Conservation (phyloP, 2,329 filamentous ascomycete species). For the Paraconiothyrium brasiliense region DNA sequence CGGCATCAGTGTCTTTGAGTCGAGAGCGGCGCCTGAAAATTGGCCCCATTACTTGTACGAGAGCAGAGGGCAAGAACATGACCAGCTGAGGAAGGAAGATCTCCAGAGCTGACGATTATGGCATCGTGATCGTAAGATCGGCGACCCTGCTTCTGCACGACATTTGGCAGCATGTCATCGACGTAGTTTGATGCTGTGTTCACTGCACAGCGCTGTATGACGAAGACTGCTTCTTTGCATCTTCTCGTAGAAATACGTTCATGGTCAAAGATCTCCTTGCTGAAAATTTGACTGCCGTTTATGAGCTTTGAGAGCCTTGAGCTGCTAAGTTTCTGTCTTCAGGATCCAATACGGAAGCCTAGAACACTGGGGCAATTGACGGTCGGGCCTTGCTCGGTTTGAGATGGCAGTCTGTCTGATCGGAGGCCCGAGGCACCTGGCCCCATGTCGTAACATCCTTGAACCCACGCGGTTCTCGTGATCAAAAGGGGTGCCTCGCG, state of each 20-base stretch:
- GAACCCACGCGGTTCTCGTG: not conserved
- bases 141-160: not conserved
- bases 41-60: too few species aligned
- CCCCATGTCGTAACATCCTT: not conserved
- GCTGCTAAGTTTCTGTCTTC: not conserved
- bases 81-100: not conserved
- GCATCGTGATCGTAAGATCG: not conserved
- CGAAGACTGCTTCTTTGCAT: not conserved
- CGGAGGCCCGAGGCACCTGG: not conserved
- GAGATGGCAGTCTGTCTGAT: not conserved
- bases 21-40: too few species aligned
- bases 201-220: not conserved
- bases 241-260: not conserved
- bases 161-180: not conserved
- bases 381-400: not conserved
- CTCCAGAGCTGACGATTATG: not conserved
- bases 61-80: too few species aligned
- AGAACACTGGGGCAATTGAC: not conserved
- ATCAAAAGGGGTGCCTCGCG: not conserved
- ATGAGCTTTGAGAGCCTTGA: too few species aligned
- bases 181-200: not conserved
- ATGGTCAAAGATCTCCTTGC: not conserved
- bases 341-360: not conserved
- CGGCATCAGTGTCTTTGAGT: too few species aligned
- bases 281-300: not conserved